Conservation (phyloP, 345 rosid species). For the Carallia pectinifolia region DNA sequence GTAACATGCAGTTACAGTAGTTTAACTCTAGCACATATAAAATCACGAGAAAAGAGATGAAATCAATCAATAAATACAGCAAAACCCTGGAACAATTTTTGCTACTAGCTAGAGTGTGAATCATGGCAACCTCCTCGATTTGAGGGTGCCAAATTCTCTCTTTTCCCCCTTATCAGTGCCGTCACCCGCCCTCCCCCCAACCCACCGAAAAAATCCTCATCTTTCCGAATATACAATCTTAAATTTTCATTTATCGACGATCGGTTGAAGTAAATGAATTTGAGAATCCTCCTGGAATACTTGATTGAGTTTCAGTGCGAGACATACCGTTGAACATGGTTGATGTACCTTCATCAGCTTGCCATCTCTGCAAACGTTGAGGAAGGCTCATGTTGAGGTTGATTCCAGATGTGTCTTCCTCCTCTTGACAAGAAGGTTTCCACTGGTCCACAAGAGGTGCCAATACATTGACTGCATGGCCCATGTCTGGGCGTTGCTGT, state of each 20-base stretch:
- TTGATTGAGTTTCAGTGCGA: constrained; percentile 56
- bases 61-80: neutral
- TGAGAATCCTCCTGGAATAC: constrained; percentile 59
- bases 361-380: constrained; percentile 76
- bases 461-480: constrained; percentile 73
- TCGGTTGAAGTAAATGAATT: constrained; percentile 56
- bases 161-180: neutral
- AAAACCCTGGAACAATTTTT: neutral
- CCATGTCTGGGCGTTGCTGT: constrained; percentile 84
- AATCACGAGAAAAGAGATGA: neutral
- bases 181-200: neutral
- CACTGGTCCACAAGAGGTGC: constrained; percentile 80
- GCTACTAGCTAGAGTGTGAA: neutral
- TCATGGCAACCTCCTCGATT: neutral
- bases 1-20: neutral
- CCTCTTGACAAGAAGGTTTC: constrained; percentile 68
- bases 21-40: neutral
- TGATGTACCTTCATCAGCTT: constrained; percentile 66
- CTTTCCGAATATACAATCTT: no score
- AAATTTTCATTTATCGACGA: constrained; percentile 44
- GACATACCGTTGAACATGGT: constrained; percentile 47
- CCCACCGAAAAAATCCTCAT: neutral
- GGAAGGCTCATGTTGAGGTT: constrained; percentile 78
- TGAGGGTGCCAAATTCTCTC: no score
- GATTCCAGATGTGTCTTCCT: constrained; percentile 57